Percentiles rank a stretch among this genome's conserved stretches.
Evolutionary conservation across 345 rosid species (phyloP).

Genomic region (Capsella bursapastoris): DNA sequence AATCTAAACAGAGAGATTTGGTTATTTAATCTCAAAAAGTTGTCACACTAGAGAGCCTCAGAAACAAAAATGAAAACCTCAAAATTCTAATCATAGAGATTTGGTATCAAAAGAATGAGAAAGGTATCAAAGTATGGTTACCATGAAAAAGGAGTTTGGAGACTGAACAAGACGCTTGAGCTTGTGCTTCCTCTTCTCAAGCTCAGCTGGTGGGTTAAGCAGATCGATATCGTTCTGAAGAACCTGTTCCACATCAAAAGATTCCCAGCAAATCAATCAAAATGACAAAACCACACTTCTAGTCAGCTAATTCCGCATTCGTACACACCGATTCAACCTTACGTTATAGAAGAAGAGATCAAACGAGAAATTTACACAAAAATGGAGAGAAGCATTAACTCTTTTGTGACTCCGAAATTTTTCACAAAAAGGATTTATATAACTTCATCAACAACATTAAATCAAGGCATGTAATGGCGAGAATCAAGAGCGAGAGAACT

Average conservation of each 20-base stretch:
- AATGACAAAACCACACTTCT: background rate
- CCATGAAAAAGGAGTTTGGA: conserved; percentile 78
- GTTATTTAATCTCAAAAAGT: background rate
- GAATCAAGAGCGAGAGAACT: background rate
- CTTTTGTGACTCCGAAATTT: background rate
- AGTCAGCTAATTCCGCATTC: background rate
- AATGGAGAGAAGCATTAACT: background rate
- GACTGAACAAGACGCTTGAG: conserved; percentile 82
- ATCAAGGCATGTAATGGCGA: background rate
- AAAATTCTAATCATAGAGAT: background rate
- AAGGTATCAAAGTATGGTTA: conserved; percentile 27
- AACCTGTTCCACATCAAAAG: conserved; percentile 46
- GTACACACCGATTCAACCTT: background rate
- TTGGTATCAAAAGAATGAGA: background rate
- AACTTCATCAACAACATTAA: background rate
- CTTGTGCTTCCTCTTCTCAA: conserved; percentile 86
- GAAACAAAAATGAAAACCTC: background rate
- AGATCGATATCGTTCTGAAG: conserved; percentile 74
- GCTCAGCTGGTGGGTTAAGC: conserved; percentile 75
- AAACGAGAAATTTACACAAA: background rate
- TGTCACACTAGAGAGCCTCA: background rate
- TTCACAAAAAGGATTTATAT: too few species aligned
- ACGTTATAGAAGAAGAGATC: background rate
- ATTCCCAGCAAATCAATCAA: too few species aligned
- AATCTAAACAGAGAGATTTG: background rate